Evolutionary conservation across 805 yeast species (phyloP).

Genomic region (Barnettozyma pratensis): DNA sequence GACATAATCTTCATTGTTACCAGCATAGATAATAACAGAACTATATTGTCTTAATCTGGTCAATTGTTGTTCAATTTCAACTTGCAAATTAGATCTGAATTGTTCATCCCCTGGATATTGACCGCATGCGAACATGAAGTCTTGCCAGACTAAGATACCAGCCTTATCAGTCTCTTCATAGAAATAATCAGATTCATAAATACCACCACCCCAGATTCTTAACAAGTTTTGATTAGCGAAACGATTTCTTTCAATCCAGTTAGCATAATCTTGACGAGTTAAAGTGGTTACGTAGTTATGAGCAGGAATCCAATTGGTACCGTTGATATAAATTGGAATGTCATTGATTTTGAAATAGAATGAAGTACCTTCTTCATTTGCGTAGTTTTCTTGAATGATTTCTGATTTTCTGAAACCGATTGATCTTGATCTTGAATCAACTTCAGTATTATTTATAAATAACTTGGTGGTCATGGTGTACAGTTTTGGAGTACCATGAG

Average conservation of each 20-base stretch:
- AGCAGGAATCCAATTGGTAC: slow-evolving; percentile 20
- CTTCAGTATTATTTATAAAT: background rate
- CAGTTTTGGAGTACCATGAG: slow-evolving; percentile 13
- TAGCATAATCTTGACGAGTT: slow-evolving; percentile 9
- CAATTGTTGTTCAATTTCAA: slow-evolving; percentile 37
- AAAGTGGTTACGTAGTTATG: slow-evolving; percentile 10
- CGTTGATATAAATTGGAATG: slow-evolving; percentile 13
- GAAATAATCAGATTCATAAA: slow-evolving; percentile 15
- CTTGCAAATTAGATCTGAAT: slow-evolving; percentile 30
- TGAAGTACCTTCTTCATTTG: slow-evolving; percentile 9
- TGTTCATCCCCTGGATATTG: slow-evolving; percentile 41
- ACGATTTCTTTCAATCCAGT: slow-evolving; percentile 9
- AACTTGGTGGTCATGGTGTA: slow-evolving; percentile 5
- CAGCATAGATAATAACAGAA: slow-evolving; percentile 26
- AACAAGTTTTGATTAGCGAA: slow-evolving; percentile 18
- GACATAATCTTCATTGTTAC: slow-evolving; percentile 19
- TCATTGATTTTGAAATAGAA: slow-evolving; percentile 17
- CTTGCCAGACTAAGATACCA: slow-evolving; percentile 46
- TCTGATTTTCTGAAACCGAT: slow-evolving; percentile 18
- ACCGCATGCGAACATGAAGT: slow-evolving; percentile 55
- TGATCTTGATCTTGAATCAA: slow-evolving; percentile 4
- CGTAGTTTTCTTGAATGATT: slow-evolving; percentile 9
- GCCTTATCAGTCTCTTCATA: slow-evolving; percentile 12
- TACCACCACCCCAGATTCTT: slow-evolving; percentile 20
- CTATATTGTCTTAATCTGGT: slow-evolving; percentile 37